A percentile compares a stretch with the other conserved stretches of the same genome.
Evolutionary conservation across 495 filamentous ascomycete species (phyloP).

Genomic region (Tuber umbilicatum): DNA sequence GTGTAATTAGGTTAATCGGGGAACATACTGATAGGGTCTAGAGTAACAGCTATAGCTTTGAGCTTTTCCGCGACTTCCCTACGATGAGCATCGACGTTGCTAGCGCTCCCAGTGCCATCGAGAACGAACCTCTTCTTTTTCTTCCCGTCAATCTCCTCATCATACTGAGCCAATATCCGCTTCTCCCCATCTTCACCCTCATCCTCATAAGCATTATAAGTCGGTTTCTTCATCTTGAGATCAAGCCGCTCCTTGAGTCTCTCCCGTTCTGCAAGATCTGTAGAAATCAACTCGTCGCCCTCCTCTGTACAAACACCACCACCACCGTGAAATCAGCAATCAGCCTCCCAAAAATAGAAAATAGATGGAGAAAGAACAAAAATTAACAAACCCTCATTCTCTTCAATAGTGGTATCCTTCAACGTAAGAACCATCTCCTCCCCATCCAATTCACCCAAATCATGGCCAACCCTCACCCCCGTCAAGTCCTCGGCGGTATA

Average conservation of each 20-base stretch:
- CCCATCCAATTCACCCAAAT: constrained; percentile 62
- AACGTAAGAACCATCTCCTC: constrained; percentile 83
- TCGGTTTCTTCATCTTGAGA: constrained; percentile 83
- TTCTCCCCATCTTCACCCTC: constrained; percentile 57
- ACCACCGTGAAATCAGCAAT: constrained; percentile 10
- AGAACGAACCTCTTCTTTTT: constrained; percentile 83
- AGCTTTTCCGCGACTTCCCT: constrained; percentile 53
- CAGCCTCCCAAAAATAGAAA: not conserved
- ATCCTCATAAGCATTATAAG: constrained; percentile 75
- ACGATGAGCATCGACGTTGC: constrained; percentile 56
- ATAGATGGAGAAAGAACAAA: not conserved
- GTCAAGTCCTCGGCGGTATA: constrained; percentile 80
- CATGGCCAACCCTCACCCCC: constrained; percentile 86
- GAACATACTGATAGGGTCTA: constrained; percentile 58
- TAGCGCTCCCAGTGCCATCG: constrained; percentile 62
- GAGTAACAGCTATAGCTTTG: constrained; percentile 63
- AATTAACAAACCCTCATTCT: constrained; percentile 53
- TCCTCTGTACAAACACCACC: constrained; percentile 51
- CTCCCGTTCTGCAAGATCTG: constrained; percentile 71
- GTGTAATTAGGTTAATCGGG: constrained; percentile 7
- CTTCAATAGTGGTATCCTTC: constrained; percentile 78
- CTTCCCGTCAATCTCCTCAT: constrained; percentile 90
- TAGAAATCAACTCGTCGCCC: constrained; percentile 83
- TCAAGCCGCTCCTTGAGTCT: constrained; percentile 68
- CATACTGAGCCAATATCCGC: constrained; percentile 75